Percentiles rank a stretch among this genome's conserved stretches.
Evolutionary conservation across 169 alveolate genomes (phyloP).

Genomic region (Ichthyophthirius multifiliis): DNA sequence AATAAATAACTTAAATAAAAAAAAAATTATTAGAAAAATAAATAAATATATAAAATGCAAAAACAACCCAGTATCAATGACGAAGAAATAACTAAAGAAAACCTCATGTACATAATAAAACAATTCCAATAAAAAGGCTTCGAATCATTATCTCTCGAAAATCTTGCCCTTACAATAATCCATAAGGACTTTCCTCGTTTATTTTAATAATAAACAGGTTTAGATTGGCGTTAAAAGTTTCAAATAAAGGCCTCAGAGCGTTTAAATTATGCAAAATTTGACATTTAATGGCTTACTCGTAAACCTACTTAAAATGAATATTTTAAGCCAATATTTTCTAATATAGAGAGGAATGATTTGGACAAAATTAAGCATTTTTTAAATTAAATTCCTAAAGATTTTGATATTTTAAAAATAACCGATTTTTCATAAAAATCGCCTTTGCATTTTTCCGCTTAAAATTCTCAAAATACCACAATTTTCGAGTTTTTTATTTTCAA

Average conservation of each 20-base stretch:
- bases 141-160: constrained; percentile 71
- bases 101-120: not conserved
- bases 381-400: constrained; percentile 33
- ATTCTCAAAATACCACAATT: constrained; percentile 62
- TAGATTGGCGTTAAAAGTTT: constrained; percentile 66
- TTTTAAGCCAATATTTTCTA: constrained; percentile 51
- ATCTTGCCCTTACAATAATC: constrained; percentile 70
- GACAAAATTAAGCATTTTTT: constrained; percentile 60
- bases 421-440: constrained; percentile 67
- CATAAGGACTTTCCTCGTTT: constrained; percentile 63
- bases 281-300: constrained; percentile 72
- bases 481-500: constrained; percentile 50
- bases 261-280: constrained; percentile 64
- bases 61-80: no score
- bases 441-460: constrained; percentile 66
- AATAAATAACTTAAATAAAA: no score
- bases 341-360: constrained; percentile 68
- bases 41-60: no score
- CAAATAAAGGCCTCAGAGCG: constrained; percentile 72
- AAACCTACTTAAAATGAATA: constrained; percentile 41
- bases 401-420: constrained; percentile 34
- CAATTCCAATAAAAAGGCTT: constrained; percentile 72
- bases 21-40: no score
- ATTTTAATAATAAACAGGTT: constrained; percentile 60
- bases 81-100: not conserved